Percentiles rank a stretch among this genome's conserved stretches.
Evolutionary conservation across 148 eudicot genomes (phyloP).

Genomic region (Beta vulgaris): DNA sequence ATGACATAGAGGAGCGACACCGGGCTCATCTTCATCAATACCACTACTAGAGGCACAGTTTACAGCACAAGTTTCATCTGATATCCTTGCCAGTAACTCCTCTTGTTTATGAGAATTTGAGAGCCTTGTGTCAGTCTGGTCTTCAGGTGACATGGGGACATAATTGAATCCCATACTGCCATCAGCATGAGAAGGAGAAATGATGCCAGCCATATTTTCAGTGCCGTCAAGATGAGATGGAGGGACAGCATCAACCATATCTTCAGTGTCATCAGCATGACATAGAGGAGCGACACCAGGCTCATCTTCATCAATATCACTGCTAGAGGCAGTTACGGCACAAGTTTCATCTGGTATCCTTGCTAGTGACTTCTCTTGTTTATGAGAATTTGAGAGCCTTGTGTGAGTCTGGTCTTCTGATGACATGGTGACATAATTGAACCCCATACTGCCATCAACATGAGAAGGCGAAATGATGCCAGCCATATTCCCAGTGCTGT

Average conservation of each 20-base stretch:
- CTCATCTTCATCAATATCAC: too few relatives aligned
- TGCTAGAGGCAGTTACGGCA: too few relatives aligned
- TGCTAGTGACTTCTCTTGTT: conserved; percentile 53
- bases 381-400: conserved; percentile 27
- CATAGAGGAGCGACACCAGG: too few relatives aligned
- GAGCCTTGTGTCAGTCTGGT: conserved; percentile 35
- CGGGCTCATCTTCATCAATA: too few relatives aligned
- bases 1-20: too few relatives aligned
- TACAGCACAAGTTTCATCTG: too few relatives aligned
- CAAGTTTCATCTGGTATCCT: too few relatives aligned
- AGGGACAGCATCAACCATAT: too few relatives aligned
- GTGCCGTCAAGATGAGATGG: too few relatives aligned
- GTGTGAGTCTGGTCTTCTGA: conserved; percentile 50
- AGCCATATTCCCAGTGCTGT: too few relatives aligned
- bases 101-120: conserved; percentile 36
- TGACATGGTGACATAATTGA: conserved; percentile 37
- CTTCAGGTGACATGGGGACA: conserved; percentile 52
- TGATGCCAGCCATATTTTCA: conserved; percentile 8
- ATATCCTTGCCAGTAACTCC: conserved; percentile 52
- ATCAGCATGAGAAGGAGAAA: conserved; percentile 24
- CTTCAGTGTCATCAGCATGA: too few relatives aligned
- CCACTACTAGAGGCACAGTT: too few relatives aligned
- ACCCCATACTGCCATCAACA: conserved; percentile 25
- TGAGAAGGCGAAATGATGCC: conserved; percentile 19
- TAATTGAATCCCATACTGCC: conserved; percentile 22